Percentiles rank a stretch among this genome's conserved stretches.
These are phyloP conservation scores for Speleostelium caveatum DNA, from an alignment of 78 protist species.

Conservation along the genomic window DNA sequence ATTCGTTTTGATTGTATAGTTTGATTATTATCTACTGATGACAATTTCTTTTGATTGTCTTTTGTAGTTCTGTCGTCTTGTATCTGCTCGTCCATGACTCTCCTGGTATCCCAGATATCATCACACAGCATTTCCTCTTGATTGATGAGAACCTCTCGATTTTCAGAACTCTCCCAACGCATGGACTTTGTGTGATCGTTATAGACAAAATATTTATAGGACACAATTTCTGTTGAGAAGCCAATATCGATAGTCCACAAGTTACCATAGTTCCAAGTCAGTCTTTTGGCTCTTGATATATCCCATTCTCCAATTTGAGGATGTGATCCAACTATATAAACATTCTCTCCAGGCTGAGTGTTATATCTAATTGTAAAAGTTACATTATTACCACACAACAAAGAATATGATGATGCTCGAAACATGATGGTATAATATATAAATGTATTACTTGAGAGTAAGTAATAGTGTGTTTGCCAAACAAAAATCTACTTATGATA, in stretches of 20 bases:
- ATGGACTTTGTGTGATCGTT: slow-evolving; percentile 14
- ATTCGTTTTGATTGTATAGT: too few species aligned
- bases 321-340: slow-evolving; percentile 32
- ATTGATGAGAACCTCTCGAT: slow-evolving; percentile 10
- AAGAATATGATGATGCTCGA: slow-evolving; percentile 31
- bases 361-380: slow-evolving; percentile 33
- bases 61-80: too few species aligned
- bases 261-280: slow-evolving; percentile 66
- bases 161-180: slow-evolving; percentile 45
- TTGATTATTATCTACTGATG: too few species aligned
- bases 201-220: slow-evolving; percentile 50
- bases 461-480: too few species aligned
- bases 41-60: too few species aligned
- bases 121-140: slow-evolving; percentile 6
- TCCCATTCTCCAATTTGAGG: slow-evolving; percentile 41
- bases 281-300: slow-evolving; percentile 19
- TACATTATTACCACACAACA: slow-evolving; percentile 45
- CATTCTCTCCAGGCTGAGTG: slow-evolving; percentile 58
- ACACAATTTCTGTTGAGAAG: slow-evolving; percentile 17
- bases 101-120: neutral
- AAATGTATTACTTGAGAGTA: too few species aligned
- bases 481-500: too few species aligned
- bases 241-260: slow-evolving; percentile 66
- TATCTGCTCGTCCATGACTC: too few species aligned
- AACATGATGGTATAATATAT: slow-evolving; percentile 9